These are phyloP conservation scores for Trypanosoma brucei DNA, from an alignment of 208 protist species.

Conservation along the genomic window DNA sequence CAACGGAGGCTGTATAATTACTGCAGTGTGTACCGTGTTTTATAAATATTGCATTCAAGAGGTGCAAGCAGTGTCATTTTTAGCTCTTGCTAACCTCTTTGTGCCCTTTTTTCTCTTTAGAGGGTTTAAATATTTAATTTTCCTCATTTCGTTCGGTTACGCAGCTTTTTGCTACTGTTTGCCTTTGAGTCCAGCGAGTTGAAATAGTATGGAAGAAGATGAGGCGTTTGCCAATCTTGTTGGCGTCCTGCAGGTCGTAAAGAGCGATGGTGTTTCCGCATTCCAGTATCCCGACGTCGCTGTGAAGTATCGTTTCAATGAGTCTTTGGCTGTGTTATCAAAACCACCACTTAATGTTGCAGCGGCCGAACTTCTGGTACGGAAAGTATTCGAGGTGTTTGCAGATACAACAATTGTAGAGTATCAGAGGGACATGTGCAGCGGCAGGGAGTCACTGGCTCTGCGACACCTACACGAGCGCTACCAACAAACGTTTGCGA, in stretches of 20 bases:
- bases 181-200: not conserved
- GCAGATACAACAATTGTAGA: conserved; percentile 8
- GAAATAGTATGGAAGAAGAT: conserved; percentile 21
- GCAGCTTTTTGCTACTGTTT: conserved; percentile 23
- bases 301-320: conserved; percentile 14
- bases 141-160: conserved; percentile 14
- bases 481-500: conserved; percentile 23
- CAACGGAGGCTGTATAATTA: too few species aligned
- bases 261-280: conserved; percentile 5
- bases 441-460: conserved; percentile 21
- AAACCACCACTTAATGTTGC: conserved; percentile 13
- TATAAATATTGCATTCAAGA: too few species aligned
- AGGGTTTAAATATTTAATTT: not conserved
- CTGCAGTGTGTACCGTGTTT: too few species aligned
- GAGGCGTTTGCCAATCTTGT: conserved; percentile 25
- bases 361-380: conserved; percentile 19
- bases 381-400: conserved; percentile 25
- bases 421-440: conserved; percentile 18
- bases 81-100: too few species aligned
- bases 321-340: conserved; percentile 25
- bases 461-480: conserved; percentile 32
- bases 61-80: too few species aligned
- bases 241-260: conserved; percentile 24
- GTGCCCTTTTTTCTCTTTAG: too few species aligned
- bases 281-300: conserved; percentile 7